phyloP scores from a whole-genome alignment of 345 rosid genomes.

The Punica granatum region DNA sequence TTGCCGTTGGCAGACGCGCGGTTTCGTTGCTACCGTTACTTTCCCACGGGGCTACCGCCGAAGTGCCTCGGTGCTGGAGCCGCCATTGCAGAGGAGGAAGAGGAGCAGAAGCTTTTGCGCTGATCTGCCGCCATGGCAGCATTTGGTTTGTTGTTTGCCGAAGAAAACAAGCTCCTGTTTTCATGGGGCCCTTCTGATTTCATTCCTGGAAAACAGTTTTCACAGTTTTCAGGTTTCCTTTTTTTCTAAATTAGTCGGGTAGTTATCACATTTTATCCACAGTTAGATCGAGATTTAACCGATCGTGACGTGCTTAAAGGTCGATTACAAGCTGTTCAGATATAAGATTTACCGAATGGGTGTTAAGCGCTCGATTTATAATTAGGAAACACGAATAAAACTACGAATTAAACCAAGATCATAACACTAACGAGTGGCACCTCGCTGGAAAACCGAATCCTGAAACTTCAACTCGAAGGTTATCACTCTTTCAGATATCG shows the following conservation, averaged over 20 bases:
- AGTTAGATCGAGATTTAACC: no score
- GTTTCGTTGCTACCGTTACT: background rate
- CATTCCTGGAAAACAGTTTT: background rate
- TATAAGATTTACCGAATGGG: no score
- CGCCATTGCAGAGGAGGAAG: constrained; percentile 1
- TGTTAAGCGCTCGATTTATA: no score
- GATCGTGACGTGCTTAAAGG: no score
- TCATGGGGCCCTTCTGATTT: background rate
- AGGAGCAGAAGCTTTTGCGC: background rate
- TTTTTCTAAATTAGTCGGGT: background rate
- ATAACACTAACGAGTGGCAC: background rate
- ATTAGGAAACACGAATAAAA: no score
- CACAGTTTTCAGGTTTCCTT: background rate
- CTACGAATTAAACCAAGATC: background rate
- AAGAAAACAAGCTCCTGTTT: background rate
- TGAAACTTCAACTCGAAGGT: background rate
- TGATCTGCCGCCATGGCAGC: background rate
- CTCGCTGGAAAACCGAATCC: background rate
- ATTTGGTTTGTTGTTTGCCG: background rate
- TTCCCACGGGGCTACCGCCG: background rate
- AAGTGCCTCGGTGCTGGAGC: background rate
- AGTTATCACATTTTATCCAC: no score
- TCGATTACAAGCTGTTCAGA: no score
- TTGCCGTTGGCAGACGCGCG: background rate
- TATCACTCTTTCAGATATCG: background rate